phyloP scores from a whole-genome alignment of 1,139 yeast genomes.

The Candida sojae region DNA sequence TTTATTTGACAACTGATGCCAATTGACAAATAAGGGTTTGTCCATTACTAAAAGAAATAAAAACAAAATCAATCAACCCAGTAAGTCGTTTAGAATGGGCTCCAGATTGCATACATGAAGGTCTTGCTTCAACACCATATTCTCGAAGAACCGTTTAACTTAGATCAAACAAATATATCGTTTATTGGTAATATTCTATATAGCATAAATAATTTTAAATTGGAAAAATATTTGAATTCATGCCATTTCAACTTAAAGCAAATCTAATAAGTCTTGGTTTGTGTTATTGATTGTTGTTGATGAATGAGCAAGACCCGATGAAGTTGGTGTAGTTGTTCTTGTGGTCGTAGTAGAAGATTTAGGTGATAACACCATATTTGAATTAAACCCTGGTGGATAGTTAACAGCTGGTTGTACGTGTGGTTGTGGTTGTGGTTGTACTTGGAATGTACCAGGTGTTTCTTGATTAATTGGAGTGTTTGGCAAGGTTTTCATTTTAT shows the following conservation, averaged over 20 bases:
- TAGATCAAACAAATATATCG: too few relatives aligned
- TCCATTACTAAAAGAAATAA: too few relatives aligned
- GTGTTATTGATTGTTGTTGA: not conserved
- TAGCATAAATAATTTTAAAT: not conserved
- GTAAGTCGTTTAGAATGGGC: too few relatives aligned
- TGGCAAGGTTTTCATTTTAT: slow-evolving; percentile 14
- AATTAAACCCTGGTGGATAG: slow-evolving; percentile 35
- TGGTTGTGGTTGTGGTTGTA: not conserved
- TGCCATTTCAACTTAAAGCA: slow-evolving; percentile 5
- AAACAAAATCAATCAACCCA: too few relatives aligned
- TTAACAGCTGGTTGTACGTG: slow-evolving; percentile 10
- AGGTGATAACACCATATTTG: slow-evolving; percentile 22
- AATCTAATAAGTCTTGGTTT: slow-evolving; percentile 13
- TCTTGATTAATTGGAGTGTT: slow-evolving; percentile 8
- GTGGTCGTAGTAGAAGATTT: slow-evolving; percentile 7
- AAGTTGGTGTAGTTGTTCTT: slow-evolving; percentile 1
- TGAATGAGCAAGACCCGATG: not conserved
- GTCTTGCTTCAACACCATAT: too few relatives aligned
- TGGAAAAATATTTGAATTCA: not conserved
- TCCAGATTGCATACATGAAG: too few relatives aligned
- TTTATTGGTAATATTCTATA: too few relatives aligned
- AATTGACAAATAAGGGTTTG: too few relatives aligned
- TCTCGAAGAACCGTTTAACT: too few relatives aligned
- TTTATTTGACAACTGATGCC: too few relatives aligned
- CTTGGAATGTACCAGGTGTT: not conserved